phyloP scores from a whole-genome alignment of 2,329 filamentous ascomycete species.

The Chaetothyriales sp. region DNA sequence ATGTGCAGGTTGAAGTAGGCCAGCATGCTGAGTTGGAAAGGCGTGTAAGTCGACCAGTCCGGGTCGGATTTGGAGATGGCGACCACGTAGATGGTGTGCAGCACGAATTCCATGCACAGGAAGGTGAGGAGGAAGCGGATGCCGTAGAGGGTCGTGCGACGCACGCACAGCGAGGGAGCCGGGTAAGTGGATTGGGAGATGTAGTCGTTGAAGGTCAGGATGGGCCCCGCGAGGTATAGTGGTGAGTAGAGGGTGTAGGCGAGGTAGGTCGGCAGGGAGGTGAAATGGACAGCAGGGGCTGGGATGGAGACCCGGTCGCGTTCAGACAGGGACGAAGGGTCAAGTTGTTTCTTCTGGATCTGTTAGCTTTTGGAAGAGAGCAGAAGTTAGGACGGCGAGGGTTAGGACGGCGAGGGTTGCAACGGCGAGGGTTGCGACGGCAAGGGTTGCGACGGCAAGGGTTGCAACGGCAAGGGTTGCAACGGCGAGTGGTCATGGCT shows the following conservation, averaged over 20 bases:
- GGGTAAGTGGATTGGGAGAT: conserved; percentile 70
- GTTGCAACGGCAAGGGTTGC: too few species aligned
- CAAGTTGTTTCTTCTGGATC: conserved; percentile 91
- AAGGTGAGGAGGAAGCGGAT: conserved; percentile 69
- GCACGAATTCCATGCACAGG: conserved; percentile 76
- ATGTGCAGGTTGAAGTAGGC: conserved; percentile 94
- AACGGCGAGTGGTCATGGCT: conserved; percentile 21
- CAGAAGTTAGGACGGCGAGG: too few species aligned
- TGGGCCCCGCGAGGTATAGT: conserved; percentile 82
- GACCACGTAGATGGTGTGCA: conserved; percentile 86
- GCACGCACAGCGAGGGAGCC: conserved; percentile 53
- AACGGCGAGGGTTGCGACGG: too few species aligned
- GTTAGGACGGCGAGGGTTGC: too few species aligned
- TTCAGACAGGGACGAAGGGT: conserved; percentile 75
- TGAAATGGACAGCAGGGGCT: conserved; percentile 54
- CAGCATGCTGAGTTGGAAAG: conserved; percentile 75
- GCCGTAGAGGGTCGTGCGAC: conserved; percentile 66
- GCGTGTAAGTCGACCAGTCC: conserved; percentile 69
- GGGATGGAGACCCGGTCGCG: conserved; percentile 70
- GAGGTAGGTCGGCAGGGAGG: conserved; percentile 70
- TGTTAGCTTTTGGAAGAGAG: conserved; percentile 40
- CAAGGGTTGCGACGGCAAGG: too few species aligned
- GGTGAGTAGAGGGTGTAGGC: conserved; percentile 86
- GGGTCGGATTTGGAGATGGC: conserved; percentile 76
- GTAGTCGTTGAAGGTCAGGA: conserved; percentile 97